phyloP scores from a whole-genome alignment of 1,284 basidiomycete species.

The Nidula niveotomentosa region DNA sequence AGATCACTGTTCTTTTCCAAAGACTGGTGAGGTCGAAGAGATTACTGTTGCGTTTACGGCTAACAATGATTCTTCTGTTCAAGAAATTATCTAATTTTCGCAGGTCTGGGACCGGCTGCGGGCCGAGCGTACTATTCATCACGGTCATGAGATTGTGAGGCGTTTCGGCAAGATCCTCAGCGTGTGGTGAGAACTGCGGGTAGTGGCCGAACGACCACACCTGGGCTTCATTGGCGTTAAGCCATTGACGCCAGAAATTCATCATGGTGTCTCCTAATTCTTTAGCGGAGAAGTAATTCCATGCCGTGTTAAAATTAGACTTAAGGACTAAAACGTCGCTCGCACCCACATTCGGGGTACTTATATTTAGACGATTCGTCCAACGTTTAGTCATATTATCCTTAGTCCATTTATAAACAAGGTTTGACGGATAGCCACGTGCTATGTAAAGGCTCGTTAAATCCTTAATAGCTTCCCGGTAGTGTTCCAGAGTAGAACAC shows the following conservation, averaged over 20 bases:
- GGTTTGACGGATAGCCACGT: constrained; percentile 24
- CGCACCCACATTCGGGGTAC: background rate
- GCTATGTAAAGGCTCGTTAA: constrained; percentile 17
- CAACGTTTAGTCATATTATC: background rate
- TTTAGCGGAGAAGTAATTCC: constrained; percentile 22
- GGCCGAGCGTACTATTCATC: no score
- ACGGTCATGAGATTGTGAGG: no score
- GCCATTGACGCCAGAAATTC: constrained; percentile 15
- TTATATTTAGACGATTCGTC: no score
- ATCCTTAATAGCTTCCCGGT: constrained; percentile 23
- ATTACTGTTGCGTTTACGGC: constrained; percentile 16
- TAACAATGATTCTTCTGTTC: constrained; percentile 11
- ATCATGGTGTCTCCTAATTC: no score
- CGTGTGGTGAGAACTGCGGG: background rate
- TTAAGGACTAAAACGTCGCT: constrained; percentile 18
- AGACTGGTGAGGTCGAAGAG: constrained; percentile 17
- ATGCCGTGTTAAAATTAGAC: constrained; percentile 12
- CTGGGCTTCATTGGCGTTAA: constrained; percentile 3
- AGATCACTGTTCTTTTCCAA: constrained; percentile 18
- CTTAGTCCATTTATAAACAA: constrained; percentile 15
- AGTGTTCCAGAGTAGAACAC: constrained; percentile 21
- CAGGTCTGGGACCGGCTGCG: constrained; percentile 10
- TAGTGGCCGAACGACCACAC: background rate
- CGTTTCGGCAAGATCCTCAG: background rate
- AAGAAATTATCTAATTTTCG: constrained; percentile 11